Base-by-base conservation (phyloP, 2,329 filamentous ascomycete genomes). In the Plectosphaerella sp. region DNA sequence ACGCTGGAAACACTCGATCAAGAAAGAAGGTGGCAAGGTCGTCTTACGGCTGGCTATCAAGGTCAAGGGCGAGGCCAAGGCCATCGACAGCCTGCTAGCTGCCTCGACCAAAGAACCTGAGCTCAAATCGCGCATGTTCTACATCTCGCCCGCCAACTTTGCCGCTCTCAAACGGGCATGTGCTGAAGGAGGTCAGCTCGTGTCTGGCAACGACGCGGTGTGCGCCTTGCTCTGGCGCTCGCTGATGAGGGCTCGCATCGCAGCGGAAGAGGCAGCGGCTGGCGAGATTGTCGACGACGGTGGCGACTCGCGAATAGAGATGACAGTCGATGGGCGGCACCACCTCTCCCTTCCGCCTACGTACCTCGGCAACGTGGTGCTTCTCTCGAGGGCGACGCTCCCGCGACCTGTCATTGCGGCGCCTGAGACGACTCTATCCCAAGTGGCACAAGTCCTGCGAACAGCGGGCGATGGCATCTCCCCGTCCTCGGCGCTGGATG, bases 281-380 rank as follows among this genome's bases (percentile, higher is more conserved):
- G 50, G 20, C 24, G 22, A 47, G 12, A 5, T 22, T 22, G 28
- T 12, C 28, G 28, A 33, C 28, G 28, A 33, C 8, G 28, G 11
- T 2, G 28, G 28, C 8, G 28, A 11, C 35, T 33, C 28, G 28
- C 4, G 28, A 9, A 33, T 72, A 6, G 69, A 72, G 39, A 48
- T 67, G 4, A 62, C 67, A 2, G 68, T 62, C 1, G 68, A 67
- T 20, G 61, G 59, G 0, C 62, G 64, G 0, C 63, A 63, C 0
- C 63, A 62, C 50, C 67, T 67, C 37, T 64, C 61, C 5, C 54
- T 67, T 0, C 65, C 65, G 2, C 54, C 59, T 5, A 61, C 60
- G 0, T 68, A 65, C 48, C 64, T 66, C 52, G 64, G 63, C 12
- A 65, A 57, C 16, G 39, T 62, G 3, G 52, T 66, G 12, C 56